phyloP scores from a whole-genome alignment of 1,284 basidiomycete species.

The Microbotryomycetes sp. region DNA sequence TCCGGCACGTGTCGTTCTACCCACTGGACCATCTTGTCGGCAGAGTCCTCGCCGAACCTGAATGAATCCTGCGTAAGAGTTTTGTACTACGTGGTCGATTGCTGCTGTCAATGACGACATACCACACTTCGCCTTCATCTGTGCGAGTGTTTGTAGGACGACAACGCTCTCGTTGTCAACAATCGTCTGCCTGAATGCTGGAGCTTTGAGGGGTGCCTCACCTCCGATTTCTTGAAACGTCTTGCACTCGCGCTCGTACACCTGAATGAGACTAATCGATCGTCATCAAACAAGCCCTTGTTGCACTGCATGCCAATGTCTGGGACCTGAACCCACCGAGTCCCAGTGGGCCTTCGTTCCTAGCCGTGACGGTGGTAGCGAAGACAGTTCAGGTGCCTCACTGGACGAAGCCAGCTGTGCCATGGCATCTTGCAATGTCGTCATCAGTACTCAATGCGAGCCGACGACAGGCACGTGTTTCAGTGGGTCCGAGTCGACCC shows the following conservation, averaged over 20 bases:
- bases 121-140: constrained; percentile 87
- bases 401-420: constrained; percentile 16
- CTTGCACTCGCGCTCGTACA: constrained; percentile 51
- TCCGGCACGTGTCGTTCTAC: constrained; percentile 28
- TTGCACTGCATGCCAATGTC: no score
- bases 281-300: no score
- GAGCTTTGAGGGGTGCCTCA: no score
- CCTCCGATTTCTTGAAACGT: constrained; percentile 68
- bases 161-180: no score
- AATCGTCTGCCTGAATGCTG: not conserved
- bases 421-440: constrained; percentile 24
- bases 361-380: constrained; percentile 53
- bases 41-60: constrained; percentile 77
- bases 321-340: constrained; percentile 17
- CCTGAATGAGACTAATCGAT: constrained; percentile 62
- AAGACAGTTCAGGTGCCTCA: constrained; percentile 18
- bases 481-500: no score
- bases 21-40: constrained; percentile 63
- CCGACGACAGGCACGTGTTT: no score
- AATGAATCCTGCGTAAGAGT: no score
- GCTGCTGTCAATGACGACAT: no score
- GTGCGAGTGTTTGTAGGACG: no score
- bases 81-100: no score
- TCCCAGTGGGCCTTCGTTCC: constrained; percentile 57
- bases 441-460: no score